Conservation (phyloP, 768 basidiomycete species). For the Lanmaoa pseudosensibilis region DNA sequence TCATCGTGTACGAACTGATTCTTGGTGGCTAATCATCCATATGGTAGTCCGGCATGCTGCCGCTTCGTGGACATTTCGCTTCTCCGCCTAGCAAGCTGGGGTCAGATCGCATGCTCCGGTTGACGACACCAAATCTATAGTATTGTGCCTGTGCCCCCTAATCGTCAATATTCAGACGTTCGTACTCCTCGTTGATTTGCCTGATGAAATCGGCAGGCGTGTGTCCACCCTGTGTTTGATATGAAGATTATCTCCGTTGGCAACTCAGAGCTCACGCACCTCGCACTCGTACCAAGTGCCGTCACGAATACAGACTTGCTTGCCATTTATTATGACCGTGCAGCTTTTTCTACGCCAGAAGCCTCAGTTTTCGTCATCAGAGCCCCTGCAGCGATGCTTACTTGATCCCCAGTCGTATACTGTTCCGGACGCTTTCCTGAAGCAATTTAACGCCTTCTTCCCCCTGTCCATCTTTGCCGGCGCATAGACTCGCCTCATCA, state of each 20-base stretch:
- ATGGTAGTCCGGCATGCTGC: conserved; percentile 16
- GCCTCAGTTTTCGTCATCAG: conserved; percentile 8
- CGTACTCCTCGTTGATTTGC: conserved; percentile 75
- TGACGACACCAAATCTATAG: conserved; percentile 9
- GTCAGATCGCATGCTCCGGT: conserved; percentile 5
- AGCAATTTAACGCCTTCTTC: conserved; percentile 66
- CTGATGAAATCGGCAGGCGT: conserved; percentile 68
- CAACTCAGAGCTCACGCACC: conserved; percentile 42
- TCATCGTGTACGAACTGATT: conserved; percentile 84
- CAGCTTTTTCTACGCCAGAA: conserved; percentile 68
- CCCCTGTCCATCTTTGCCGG: conserved; percentile 59
- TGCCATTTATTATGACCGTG: conserved; percentile 74
- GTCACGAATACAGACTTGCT: conserved; percentile 73
- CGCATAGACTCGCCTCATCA: conserved; percentile 56
- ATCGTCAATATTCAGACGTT: conserved; percentile 51
- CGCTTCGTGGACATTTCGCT: conserved; percentile 15
- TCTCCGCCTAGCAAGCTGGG: conserved; percentile 13
- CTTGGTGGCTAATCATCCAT: conserved; percentile 48
- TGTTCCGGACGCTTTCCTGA: conserved; percentile 51
- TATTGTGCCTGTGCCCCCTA: conserved; percentile 17
- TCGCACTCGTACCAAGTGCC: conserved; percentile 78
- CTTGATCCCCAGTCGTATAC: conserved; percentile 54
- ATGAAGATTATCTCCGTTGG: conserved; percentile 28
- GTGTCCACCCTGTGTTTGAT: conserved; percentile 64
- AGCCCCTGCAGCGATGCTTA: conserved; percentile 34